phyloP scores from a whole-genome alignment of 2,329 filamentous ascomycete genomes.

The Ustulina deusta region DNA sequence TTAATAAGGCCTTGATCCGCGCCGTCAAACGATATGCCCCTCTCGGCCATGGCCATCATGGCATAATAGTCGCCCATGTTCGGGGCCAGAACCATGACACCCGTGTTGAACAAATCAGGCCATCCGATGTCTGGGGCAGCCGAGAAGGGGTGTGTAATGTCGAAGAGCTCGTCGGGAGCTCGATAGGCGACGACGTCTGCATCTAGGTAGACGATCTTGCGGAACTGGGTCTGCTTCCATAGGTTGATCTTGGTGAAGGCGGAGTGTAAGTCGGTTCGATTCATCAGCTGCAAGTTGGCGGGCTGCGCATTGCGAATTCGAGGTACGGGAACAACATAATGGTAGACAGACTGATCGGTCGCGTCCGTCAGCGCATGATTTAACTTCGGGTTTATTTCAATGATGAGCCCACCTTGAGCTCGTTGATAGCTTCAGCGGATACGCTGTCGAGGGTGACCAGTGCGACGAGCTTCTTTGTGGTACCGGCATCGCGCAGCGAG shows the following conservation, averaged over 20 bases:
- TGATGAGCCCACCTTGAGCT: conserved; percentile 74
- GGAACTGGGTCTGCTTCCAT: conserved; percentile 91
- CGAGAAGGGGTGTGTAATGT: conserved; percentile 68
- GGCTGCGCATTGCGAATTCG: conserved; percentile 81
- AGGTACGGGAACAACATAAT: conserved; percentile 87
- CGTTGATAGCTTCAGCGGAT: conserved; percentile 77
- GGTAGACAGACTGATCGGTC: conserved; percentile 76
- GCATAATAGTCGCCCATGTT: conserved; percentile 90
- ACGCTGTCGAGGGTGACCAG: conserved; percentile 86
- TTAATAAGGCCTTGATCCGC: conserved; percentile 96
- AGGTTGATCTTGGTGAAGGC: conserved; percentile 97
- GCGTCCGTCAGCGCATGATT: conserved; percentile 24
- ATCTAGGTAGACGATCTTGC: conserved; percentile 93
- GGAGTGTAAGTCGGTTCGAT: conserved; percentile 87
- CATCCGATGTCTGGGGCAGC: conserved; percentile 95
- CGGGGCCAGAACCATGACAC: conserved; percentile 90
- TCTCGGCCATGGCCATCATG: conserved; percentile 83
- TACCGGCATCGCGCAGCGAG: conserved; percentile 90
- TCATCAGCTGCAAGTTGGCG: conserved; percentile 90
- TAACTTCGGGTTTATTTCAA: conserved; percentile 8
- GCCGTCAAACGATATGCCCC: conserved; percentile 94
- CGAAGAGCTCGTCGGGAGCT: conserved; percentile 93
- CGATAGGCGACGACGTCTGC: conserved; percentile 92
- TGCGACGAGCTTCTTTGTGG: conserved; percentile 85
- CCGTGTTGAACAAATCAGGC: conserved; percentile 99